phyloP scores from a whole-genome alignment of 768 basidiomycete genomes.

The Mycena galericulata region DNA sequence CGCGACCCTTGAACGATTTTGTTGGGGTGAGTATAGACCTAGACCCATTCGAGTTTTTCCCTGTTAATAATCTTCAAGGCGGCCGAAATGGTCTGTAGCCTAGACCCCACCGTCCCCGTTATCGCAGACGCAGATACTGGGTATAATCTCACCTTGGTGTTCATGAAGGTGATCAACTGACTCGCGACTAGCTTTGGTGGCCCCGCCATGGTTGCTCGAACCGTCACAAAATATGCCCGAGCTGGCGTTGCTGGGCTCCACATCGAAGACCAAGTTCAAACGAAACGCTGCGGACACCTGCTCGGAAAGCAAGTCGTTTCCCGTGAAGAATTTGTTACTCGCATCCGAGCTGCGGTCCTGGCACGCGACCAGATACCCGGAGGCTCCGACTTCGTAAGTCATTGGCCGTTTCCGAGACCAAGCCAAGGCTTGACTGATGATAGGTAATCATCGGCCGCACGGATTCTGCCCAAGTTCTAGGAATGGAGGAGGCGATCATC shows the following conservation, averaged over 20 bases:
- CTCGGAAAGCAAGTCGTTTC: slow-evolving; percentile 87
- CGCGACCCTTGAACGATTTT: slow-evolving; percentile 67
- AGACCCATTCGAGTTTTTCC: not conserved
- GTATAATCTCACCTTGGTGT: slow-evolving; percentile 36
- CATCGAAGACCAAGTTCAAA: slow-evolving; percentile 67
- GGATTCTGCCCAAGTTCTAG: slow-evolving; percentile 82
- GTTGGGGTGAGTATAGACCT: slow-evolving; percentile 49
- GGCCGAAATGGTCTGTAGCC: slow-evolving; percentile 61
- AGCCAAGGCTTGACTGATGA: not conserved
- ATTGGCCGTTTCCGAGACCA: not conserved
- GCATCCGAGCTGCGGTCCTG: slow-evolving; percentile 81
- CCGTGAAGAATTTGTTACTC: slow-evolving; percentile 78
- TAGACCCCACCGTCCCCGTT: slow-evolving; percentile 59
- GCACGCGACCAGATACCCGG: slow-evolving; percentile 83
- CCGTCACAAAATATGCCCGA: slow-evolving; percentile 61
- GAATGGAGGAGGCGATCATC: slow-evolving; percentile 80
- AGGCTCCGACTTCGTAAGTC: slow-evolving; percentile 77
- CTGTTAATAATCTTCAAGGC: slow-evolving; percentile 44
- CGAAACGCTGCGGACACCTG: slow-evolving; percentile 74
- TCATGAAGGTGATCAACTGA: not conserved
- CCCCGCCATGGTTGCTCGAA: slow-evolving; percentile 66
- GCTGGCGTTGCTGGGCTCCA: slow-evolving; percentile 65
- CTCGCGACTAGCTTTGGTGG: slow-evolving; percentile 57
- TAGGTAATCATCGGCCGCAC: slow-evolving; percentile 82
- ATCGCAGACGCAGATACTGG: slow-evolving; percentile 72